Evolutionary conservation across 352 stramenopile species (phyloP), one percentile per base, ranked within the genome.

Genomic region (Phytophthora sp.): DNA sequence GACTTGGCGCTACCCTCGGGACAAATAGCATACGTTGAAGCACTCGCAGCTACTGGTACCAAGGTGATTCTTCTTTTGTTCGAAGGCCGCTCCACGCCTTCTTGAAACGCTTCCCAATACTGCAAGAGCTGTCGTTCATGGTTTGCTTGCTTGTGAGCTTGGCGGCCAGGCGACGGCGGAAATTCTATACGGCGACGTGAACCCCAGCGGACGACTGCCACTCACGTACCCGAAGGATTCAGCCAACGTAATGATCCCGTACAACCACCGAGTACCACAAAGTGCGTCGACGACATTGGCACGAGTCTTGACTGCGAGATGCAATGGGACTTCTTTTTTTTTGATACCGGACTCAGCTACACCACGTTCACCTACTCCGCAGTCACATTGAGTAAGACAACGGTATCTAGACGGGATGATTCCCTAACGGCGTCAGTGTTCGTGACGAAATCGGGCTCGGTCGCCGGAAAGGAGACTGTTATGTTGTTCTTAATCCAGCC

Each of bases 1-100:
- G 83, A 96, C 53, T 53, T 94, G 12, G 73, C 71, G 0, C 67
- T 96, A 7, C 76, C 89, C 0, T 16, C 36, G 1, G 86, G 88
- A 7, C 86, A 96, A 56, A 64, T 93, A 23, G 75, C 79, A 46
- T 96, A 96, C 47, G 78, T 96, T 11, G 69, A 77, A 12, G 66
- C 83, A 13, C 73, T 97, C 2, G 72, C 69, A 2, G 73, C 70
- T 1, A 92, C 83, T 3, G 77, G 78, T 11, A 91, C 86, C 8
- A 94, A 93, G 46, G 64, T 97, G n/a, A 78, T 97, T 13, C 58
- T 96, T 3, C 76, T 96, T 31, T 67, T 96, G 12, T 83, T 96
- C 16, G 71, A 88, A 61, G 90, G 90, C 0, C 82, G 90, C 12
- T n/a, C 89, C 89, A 24, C 84, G 90, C 2, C 54, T 97, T 12